Evolutionary conservation across 139 green algal genomes (phyloP).

Genomic region (Chlorella sp.): DNA sequence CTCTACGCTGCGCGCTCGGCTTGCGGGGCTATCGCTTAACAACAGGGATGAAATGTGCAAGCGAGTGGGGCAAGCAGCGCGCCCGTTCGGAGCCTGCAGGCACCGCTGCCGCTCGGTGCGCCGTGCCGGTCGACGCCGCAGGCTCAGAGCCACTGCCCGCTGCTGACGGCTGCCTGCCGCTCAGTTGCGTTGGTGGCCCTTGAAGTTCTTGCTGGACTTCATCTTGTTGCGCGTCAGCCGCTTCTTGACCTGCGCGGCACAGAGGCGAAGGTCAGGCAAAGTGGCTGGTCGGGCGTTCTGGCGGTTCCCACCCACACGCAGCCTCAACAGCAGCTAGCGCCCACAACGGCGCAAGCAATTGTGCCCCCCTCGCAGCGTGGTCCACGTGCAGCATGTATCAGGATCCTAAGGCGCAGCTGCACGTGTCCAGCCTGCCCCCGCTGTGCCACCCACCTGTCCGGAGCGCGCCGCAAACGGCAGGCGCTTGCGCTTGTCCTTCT

Average conservation of each 20-base stretch:
- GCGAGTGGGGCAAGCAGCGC: too few relatives aligned
- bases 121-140: not conserved
- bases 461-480: constrained; percentile 88
- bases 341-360: too few relatives aligned
- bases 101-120: too few relatives aligned
- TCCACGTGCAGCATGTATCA: too few relatives aligned
- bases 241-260: constrained; percentile 30
- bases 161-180: too few relatives aligned
- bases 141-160: too few relatives aligned
- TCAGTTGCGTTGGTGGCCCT: constrained; percentile 64
- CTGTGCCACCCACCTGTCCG: constrained; percentile 60
- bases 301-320: not conserved
- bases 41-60: not conserved
- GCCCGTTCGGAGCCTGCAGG: too few relatives aligned
- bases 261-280: not conserved
- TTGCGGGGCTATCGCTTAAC: too few relatives aligned
- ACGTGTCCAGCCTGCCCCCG: not conserved
- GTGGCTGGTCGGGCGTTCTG: too few relatives aligned
- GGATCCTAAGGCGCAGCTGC: not conserved
- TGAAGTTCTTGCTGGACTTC: constrained; percentile 77
- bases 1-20: too few relatives aligned
- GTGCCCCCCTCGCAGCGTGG: too few relatives aligned
- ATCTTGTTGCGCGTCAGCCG: constrained; percentile 28
- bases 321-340: too few relatives aligned
- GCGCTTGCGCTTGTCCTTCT: constrained; percentile 92